phyloP scores from a whole-genome alignment of 805 yeast species.

The Candida pseudofarinosa region DNA sequence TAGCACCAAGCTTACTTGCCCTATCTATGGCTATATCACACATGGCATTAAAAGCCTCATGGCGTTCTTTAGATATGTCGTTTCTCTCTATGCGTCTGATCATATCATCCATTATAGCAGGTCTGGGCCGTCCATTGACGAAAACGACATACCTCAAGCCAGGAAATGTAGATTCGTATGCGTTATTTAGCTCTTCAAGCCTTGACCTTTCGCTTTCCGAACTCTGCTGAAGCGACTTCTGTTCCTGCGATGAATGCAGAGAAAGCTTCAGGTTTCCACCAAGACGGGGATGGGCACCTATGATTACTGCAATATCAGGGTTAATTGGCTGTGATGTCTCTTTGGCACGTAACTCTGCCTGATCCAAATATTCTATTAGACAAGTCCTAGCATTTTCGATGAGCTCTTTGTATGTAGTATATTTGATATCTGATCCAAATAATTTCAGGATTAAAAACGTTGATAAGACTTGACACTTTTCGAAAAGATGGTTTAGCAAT shows the following conservation, averaged over 20 bases:
- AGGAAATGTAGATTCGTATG: constrained; percentile 58
- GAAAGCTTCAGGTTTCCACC: constrained; percentile 62
- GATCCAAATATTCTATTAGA: constrained; percentile 29
- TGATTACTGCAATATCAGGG: constrained; percentile 45
- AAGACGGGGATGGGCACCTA: constrained; percentile 88
- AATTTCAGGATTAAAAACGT: constrained; percentile 27
- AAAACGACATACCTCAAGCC: constrained; percentile 83
- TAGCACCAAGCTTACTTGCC: constrained; percentile 43
- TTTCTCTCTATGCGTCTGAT: constrained; percentile 49
- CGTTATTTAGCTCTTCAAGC: constrained; percentile 50
- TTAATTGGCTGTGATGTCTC: constrained; percentile 16
- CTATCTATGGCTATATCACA: constrained; percentile 87
- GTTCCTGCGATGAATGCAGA: constrained; percentile 67
- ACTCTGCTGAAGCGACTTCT: constrained; percentile 52
- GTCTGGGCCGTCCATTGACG: constrained; percentile 77
- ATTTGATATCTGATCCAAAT: constrained; percentile 11
- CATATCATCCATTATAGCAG: constrained; percentile 63
- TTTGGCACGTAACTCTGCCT: constrained; percentile 19
- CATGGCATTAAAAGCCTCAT: constrained; percentile 79
- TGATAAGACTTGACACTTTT: constrained; percentile 51
- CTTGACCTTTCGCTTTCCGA: constrained; percentile 46
- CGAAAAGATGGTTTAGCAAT: constrained; percentile 57
- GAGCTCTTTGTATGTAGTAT: constrained; percentile 26
- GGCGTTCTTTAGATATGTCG: constrained; percentile 53
- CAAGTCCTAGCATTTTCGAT: constrained; percentile 43